Percentiles rank a stretch among this genome's conserved stretches.
These are phyloP conservation scores for Schizonepeta tenuifolia DNA, from an alignment of 257 asterid species.

Conservation along the genomic window DNA sequence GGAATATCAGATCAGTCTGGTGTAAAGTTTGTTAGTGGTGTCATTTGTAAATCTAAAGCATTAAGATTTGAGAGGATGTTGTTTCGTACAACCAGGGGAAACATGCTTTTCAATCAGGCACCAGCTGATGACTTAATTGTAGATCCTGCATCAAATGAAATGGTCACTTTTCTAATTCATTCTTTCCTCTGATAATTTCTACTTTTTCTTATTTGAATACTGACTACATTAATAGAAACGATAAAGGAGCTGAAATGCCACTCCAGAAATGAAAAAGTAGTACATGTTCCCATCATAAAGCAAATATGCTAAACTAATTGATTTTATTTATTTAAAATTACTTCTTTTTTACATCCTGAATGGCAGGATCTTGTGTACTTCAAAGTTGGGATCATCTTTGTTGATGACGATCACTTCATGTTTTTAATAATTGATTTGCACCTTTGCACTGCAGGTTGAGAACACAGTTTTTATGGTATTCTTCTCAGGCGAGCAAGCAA, in stretches of 20 bases:
- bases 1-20: slow-evolving; percentile 86
- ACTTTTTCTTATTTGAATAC: neutral
- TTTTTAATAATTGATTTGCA: slow-evolving; percentile 21
- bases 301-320: neutral
- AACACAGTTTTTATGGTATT: slow-evolving; percentile 80
- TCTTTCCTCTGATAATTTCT: neutral
- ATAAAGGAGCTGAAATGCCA: slow-evolving; percentile 10
- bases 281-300: neutral
- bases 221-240: neutral
- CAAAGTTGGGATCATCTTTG: slow-evolving; percentile 21
- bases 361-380: slow-evolving; percentile 7
- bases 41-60: slow-evolving; percentile 83
- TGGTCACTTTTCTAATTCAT: slow-evolving; percentile 46
- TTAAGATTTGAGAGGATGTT: slow-evolving; percentile 92
- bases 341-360: neutral
- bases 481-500: slow-evolving; percentile 96
- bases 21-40: slow-evolving; percentile 92
- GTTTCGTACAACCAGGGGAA: slow-evolving; percentile 98
- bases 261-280: neutral
- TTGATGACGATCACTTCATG: slow-evolving; percentile 24
- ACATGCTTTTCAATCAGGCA: slow-evolving; percentile 94
- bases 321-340: neutral
- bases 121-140: slow-evolving; percentile 78
- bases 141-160: slow-evolving; percentile 87
- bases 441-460: slow-evolving; percentile 71